These are phyloP conservation scores for Lojkania enalia DNA, from an alignment of 2,329 filamentous ascomycete species.

Conservation along the genomic window DNA sequence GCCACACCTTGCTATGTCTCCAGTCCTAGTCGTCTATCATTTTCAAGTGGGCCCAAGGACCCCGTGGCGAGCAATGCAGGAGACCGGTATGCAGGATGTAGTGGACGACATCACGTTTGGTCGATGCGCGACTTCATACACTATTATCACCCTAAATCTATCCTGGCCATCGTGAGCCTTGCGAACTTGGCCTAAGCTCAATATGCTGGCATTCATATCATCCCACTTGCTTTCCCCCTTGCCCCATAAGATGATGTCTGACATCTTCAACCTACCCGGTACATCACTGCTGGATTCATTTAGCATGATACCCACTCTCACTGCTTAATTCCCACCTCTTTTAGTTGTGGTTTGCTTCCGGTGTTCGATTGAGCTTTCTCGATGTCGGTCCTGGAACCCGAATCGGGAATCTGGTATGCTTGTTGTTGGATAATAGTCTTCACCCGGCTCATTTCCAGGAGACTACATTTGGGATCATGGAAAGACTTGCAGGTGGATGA, in stretches of 20 bases:
- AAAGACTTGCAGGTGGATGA: conserved; percentile 41
- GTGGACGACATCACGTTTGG: background rate
- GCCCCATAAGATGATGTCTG: background rate
- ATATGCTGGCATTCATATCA: background rate
- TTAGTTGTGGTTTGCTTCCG: background rate
- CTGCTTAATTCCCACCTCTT: background rate
- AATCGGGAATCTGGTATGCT: conserved; percentile 39
- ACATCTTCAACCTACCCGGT: background rate
- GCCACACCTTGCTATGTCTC: background rate
- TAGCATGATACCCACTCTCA: background rate
- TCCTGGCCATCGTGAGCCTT: background rate
- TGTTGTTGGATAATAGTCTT: conserved; percentile 40
- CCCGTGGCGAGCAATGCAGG: background rate
- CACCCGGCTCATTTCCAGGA: conserved; percentile 32
- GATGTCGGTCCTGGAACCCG: conserved; percentile 38
- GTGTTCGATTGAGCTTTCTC: background rate
- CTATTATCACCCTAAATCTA: too few relatives aligned
- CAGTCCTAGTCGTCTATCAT: background rate
- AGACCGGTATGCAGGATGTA: background rate
- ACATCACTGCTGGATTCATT: background rate
- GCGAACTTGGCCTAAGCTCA: background rate
- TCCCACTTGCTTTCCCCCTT: background rate
- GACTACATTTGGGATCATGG: conserved; percentile 37
- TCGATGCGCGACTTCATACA: background rate
- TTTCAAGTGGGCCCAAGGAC: background rate